These are phyloP conservation scores for Claviceps cyperi DNA, from an alignment of 2,329 filamentous ascomycete species.

Conservation along the genomic window DNA sequence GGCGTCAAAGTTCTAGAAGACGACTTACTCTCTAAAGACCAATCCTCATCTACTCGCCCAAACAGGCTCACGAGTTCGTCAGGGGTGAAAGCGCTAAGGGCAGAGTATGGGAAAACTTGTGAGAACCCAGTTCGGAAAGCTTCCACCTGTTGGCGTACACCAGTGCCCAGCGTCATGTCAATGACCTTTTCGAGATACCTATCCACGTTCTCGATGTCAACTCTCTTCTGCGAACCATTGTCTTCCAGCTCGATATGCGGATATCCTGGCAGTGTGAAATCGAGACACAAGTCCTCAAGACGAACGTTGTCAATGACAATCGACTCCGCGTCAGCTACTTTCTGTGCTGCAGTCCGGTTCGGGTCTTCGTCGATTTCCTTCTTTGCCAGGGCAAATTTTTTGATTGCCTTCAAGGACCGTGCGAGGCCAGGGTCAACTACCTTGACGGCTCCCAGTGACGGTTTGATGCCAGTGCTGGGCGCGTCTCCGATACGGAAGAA, in stretches of 20 bases:
- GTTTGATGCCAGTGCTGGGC: constrained; percentile 46
- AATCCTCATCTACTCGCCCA: constrained; percentile 85
- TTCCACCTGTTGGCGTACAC: constrained; percentile 78
- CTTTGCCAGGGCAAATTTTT: constrained; percentile 74
- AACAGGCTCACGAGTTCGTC: constrained; percentile 92
- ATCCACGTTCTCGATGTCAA: constrained; percentile 87
- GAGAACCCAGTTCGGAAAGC: constrained; percentile 87
- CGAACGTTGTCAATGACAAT: constrained; percentile 62
- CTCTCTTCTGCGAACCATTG: constrained; percentile 56
- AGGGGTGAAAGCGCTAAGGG: constrained; percentile 84
- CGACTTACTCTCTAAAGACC: constrained; percentile 83
- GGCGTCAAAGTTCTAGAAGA: background rate
- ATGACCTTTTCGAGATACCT: constrained; percentile 78
- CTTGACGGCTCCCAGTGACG: constrained; percentile 79
- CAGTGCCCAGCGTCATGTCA: constrained; percentile 78
- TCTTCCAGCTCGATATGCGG: constrained; percentile 69
- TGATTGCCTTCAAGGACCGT: constrained; percentile 71
- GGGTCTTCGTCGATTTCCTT: constrained; percentile 64
- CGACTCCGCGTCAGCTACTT: constrained; percentile 51
- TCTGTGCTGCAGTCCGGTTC: constrained; percentile 51
- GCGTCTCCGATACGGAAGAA: constrained; percentile 89
- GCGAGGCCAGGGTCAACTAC: constrained; percentile 78
- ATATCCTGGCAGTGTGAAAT: constrained; percentile 91
- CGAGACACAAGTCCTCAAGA: constrained; percentile 78
- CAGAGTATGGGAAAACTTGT: constrained; percentile 89